These are phyloP conservation scores for Pulveroboletus sp. DNA, from an alignment of 1,284 basidiomycete species.

Conservation along the genomic window DNA sequence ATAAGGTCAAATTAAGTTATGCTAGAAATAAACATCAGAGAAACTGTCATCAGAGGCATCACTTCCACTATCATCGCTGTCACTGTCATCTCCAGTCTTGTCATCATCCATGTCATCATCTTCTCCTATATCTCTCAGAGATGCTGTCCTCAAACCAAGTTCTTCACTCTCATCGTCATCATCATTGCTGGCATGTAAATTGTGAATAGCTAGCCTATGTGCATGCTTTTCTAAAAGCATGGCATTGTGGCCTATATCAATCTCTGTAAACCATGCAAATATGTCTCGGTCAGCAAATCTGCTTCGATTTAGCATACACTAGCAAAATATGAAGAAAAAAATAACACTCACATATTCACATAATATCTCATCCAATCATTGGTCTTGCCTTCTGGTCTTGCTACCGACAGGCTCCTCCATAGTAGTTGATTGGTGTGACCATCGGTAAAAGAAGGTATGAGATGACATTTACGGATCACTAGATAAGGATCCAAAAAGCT, in stretches of 20 bases:
- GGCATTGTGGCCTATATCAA: background rate
- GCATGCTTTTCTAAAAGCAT: background rate
- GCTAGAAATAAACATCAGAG: background rate
- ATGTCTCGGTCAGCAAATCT: slow-evolving; percentile 4
- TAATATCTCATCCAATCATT: background rate
- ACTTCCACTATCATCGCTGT: background rate
- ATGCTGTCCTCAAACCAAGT: background rate
- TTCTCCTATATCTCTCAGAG: background rate
- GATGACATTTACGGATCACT: slow-evolving; percentile 13
- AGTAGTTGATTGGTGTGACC: slow-evolving; percentile 2
- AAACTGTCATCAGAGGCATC: background rate
- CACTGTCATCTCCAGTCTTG: background rate
- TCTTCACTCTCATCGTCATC: background rate
- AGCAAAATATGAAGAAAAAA: background rate
- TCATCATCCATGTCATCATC: background rate
- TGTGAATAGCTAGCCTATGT: background rate
- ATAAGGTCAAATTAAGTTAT: no score
- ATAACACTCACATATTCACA: background rate
- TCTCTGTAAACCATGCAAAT: background rate
- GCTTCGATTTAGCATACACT: background rate
- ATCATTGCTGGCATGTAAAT: background rate
- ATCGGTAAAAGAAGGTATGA: slow-evolving; percentile 14
- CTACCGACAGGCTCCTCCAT: background rate
- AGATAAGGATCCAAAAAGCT: slow-evolving; percentile 17
- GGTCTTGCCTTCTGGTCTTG: slow-evolving; percentile 1